Base-by-base conservation (phyloP, 2,329 filamentous ascomycete genomes). In the Xylaria sp. region DNA sequence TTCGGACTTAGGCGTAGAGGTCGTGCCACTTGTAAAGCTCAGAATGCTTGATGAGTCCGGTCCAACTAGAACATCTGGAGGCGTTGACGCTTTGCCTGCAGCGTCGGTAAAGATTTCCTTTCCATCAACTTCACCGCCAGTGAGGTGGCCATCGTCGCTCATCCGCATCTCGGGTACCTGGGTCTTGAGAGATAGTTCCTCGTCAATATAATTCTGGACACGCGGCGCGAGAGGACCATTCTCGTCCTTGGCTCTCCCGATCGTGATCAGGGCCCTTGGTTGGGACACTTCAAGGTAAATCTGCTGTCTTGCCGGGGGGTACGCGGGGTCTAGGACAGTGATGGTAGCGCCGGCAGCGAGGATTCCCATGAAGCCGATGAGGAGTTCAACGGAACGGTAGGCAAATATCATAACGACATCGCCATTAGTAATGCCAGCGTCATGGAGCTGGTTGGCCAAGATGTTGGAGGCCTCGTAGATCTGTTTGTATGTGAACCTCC, bases 331-430 rank as follows among this genome's bases (percentile, higher is more conserved):
- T 19, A 97, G 84, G 41, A 90, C 85, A 3, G 79, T 86, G 67
- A 88, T 80, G 5, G 84, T 88, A 46, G 85, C 85, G 60, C 88
- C 89, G 48, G 88, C 83, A 37, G 66, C 66, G 74, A 87, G 73
- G 21, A 83, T 84, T 62, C 93, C 93, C 91, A 97, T 96, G 55
- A 93, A 88, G 35, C 90, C 91, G 47, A 80, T 72, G 43, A 86
- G 80, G 83, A 87, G 75, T 27, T 86, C 83, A 33, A 97, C 93
- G 58, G 87, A 87, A 60, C 93, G 87, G 77, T 97, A 86, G 58
- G 92, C 92, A 73, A 88, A 97, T 65, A 95, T 91, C 91, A 97
- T 96, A 70, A 97, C 92, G 2, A 97, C 93, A 73, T 98, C 93
- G 8, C 92, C 93, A 68, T 87, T 82, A 61, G 87, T 82, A 65